Conservation (phyloP, 352 stramenopile genomes). For the Phytophthora multivora region DNA sequence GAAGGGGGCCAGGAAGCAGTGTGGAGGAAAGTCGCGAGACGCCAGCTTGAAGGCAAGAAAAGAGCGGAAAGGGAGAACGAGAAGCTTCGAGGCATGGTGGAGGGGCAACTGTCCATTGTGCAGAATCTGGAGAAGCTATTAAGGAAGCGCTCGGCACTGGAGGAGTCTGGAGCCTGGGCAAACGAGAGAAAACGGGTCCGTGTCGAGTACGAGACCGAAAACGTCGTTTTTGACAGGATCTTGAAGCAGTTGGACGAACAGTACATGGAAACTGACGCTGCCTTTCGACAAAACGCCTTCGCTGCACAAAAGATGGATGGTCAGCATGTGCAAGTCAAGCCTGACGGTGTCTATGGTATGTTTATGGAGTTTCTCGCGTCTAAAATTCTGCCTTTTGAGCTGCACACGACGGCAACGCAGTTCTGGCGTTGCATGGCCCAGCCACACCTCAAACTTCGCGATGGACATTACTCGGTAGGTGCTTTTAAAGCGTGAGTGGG, state of each 20-base stretch:
- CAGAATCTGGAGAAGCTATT: conserved; percentile 38
- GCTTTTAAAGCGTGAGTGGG: not conserved
- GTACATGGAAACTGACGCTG: conserved; percentile 18
- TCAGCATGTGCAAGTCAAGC: conserved; percentile 35
- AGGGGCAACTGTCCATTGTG: conserved; percentile 34
- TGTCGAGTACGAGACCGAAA: conserved; percentile 25
- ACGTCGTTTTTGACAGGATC: conserved; percentile 22
- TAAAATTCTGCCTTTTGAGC: conserved; percentile 33
- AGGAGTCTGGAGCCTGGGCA: conserved; percentile 19
- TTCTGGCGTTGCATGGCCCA: conserved; percentile 34
- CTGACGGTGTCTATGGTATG: conserved; percentile 33
- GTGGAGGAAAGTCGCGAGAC: conserved; percentile 38
- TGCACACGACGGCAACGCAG: conserved; percentile 21
- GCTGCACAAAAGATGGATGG: conserved; percentile 16
- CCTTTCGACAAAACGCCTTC: conserved; percentile 21
- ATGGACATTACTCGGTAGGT: conserved; percentile 39
- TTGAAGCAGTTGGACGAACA: conserved; percentile 25
- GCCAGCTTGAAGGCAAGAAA: conserved; percentile 39
- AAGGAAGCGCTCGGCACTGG: conserved; percentile 29
- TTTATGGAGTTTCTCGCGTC: conserved; percentile 38
- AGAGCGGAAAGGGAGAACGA: conserved; percentile 40
- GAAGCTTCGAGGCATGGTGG: conserved; percentile 36
- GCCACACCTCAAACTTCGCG: conserved; percentile 26
- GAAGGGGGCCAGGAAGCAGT: not conserved
- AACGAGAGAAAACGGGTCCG: conserved; percentile 28